Evolutionary conservation across 169 alveolate genomes (phyloP), one percentile per base, ranked within the genome.

Genomic region (Eimeria sp.): DNA sequence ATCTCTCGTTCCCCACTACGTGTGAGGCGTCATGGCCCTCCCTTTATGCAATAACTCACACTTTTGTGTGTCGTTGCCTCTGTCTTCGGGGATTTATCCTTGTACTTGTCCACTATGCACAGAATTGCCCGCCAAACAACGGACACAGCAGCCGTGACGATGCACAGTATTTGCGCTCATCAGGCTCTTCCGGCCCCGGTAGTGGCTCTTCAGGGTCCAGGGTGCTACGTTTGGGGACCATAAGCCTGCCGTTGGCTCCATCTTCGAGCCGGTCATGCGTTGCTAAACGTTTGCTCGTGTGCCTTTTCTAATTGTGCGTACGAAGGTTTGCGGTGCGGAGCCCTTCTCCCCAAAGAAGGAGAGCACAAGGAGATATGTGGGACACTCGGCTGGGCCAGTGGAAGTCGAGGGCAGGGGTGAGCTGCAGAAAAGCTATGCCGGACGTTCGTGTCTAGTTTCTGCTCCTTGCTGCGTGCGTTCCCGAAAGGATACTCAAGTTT

Each of bases 311-410:
- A 5, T 11, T 47, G 63, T 75, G 86, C 34, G 14, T 43, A 25
- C 86, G 51, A 40, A 92, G 95, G 72, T 92, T 92, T 54, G 83
- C 70, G 40, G 61, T 27, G 82, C 0, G 91, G 65, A 92, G 95
- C 63, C 91, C 91, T 13, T 78, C 95, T 1, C 95, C 95, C 45
- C 70, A 92, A 67, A 61, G 95, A 34, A 82, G 70, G 63, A 83
- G 95, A 54, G 84, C 95, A 22, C 91, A 83, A 78, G 76, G 51
- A 27, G 76, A 58, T 13, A 82, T 82, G 89, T 78, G 92, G 95
- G 83, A 92, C 84, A 92, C 95, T 70, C 80, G 95, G 63, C 63
- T 51, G 72, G 95, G 95, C 84, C 95, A 92, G 91, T 92, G 95
- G 95, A 73, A 75, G 47, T 92, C 95, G 2, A 84, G 58, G 40